A percentile compares a stretch with the other conserved stretches of the same genome.
Evolutionary conservation across 2,329 filamentous ascomycete genomes (phyloP).

Genomic region (Macrophomina tecta): DNA sequence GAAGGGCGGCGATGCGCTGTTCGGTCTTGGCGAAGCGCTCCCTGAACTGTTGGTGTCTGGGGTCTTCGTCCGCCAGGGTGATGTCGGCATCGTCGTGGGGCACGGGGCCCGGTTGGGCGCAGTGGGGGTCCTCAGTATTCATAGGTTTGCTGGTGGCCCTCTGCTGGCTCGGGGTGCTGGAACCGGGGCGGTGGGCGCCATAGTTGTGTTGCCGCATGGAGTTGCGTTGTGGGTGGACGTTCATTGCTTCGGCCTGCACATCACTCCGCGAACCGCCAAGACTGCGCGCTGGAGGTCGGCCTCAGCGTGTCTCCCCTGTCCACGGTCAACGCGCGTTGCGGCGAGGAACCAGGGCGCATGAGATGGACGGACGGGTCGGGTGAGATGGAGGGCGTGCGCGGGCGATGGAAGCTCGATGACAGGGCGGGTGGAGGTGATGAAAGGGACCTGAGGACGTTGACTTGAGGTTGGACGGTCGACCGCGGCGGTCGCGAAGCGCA

Average conservation of each 20-base stretch:
- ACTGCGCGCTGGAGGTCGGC: constrained; percentile 40
- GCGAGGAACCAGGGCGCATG: constrained; percentile 45
- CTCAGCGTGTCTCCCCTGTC: constrained; percentile 47
- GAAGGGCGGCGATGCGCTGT: constrained; percentile 77
- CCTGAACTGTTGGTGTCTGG: constrained; percentile 66
- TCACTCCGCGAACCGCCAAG: constrained; percentile 43
- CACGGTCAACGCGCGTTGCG: constrained; percentile 49
- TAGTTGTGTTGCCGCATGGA: constrained; percentile 50
- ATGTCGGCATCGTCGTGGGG: constrained; percentile 47
- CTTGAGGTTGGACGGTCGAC: constrained; percentile 4
- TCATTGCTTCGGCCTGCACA: constrained; percentile 34
- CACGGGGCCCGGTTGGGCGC: constrained; percentile 46
- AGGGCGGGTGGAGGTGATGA: constrained; percentile 42
- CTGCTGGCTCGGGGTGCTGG: constrained; percentile 43
- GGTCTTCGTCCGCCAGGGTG: constrained; percentile 53
- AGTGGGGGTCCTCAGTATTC: constrained; percentile 51
- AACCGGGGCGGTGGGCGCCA: constrained; percentile 43
- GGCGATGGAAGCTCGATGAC: constrained; percentile 42
- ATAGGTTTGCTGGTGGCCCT: constrained; percentile 48
- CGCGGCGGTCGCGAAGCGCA: not conserved
- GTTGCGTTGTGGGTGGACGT: constrained; percentile 37
- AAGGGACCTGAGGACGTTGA: constrained; percentile 31
- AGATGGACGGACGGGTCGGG: constrained; percentile 40
- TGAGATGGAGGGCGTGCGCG: constrained; percentile 35
- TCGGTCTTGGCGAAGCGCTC: constrained; percentile 80